Base-by-base conservation (phyloP, 2,329 filamentous ascomycete genomes). In the Harringtonia aguacate region DNA sequence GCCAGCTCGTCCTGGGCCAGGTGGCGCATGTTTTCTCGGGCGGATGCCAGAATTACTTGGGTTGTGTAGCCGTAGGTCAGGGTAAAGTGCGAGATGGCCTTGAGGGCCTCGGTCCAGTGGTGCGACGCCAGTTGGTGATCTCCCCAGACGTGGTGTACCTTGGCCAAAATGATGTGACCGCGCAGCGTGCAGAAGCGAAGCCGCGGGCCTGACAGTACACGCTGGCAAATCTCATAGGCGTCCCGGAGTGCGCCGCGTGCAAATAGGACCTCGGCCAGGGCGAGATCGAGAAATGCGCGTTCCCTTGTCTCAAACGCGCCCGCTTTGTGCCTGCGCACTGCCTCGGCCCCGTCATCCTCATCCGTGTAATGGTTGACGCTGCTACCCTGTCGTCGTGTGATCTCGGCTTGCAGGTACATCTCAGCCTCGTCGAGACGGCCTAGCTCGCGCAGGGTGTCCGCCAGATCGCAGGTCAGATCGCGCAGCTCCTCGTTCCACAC, bases 41-140 rank as follows among this genome's bases (percentile, higher is more conserved):
- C 38, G 3, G 38, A 40, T 20, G 38, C 38, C 6, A 40, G 38
- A 22, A 40, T 31, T 9, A 17, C 38, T 17, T 40, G 38, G 27
- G 38, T 33, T 12, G 38, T 40, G n/a, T 40, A 40, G n/a, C 38
- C 27, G 24, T 40, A 31, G 27, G 38, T 40, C 38, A 40, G 38
- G 7, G 38, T 31, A 13, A 31, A 31, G 10, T 20, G 10, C 8
- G 38, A 31, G 24, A 31, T 40, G 8, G 18, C 38, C 38, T 40
- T 40, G n/a, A 40, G 28, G 14, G 38, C 38, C 38, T 40, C 28
- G 17, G 38, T 40, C 38, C 38, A 40, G 28, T 40, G 38, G 27
- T 40, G 38, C n/a, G 28, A 28, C 29, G 38, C 38, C 14, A 31
- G 38, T 15, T 40, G 38, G 18, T 40, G 38, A 27, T 40, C 28